These are phyloP conservation scores for Phaffomyces antillensis DNA, from an alignment of 805 yeast genomes.

Conservation along the genomic window DNA sequence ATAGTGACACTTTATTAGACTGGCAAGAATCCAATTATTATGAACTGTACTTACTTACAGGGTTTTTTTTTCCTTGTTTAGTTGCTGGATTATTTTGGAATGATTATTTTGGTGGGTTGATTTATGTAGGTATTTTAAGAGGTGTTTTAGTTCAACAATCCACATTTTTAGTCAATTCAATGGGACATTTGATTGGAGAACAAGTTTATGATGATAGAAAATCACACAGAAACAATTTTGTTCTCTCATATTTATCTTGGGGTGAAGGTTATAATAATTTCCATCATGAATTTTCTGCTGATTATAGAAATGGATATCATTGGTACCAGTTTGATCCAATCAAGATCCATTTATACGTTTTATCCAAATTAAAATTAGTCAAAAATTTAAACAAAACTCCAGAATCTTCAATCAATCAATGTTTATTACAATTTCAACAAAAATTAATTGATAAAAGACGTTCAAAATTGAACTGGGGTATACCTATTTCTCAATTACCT, in stretches of 20 bases:
- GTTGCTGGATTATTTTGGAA: constrained; percentile 64
- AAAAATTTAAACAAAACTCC: constrained; percentile 44
- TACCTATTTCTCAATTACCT: constrained; percentile 84
- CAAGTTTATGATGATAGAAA: constrained; percentile 70
- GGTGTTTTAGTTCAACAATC: constrained; percentile 73
- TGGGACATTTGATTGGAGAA: constrained; percentile 74
- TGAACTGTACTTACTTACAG: constrained; percentile 40
- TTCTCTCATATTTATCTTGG: constrained; percentile 58
- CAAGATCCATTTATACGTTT: constrained; percentile 53
- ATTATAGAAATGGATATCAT: constrained; percentile 68
- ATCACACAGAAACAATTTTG: constrained; percentile 62
- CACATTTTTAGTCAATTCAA: constrained; percentile 67
- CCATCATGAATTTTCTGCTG: constrained; percentile 94
- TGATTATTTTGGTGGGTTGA: constrained; percentile 68
- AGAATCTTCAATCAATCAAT: constrained; percentile 49
- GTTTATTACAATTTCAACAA: constrained; percentile 77
- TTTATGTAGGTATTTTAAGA: constrained; percentile 74
- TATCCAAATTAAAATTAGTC: constrained; percentile 50
- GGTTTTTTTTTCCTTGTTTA: constrained; percentile 56
- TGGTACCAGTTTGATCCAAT: constrained; percentile 83
- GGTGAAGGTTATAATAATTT: constrained; percentile 93
- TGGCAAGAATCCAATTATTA: constrained; percentile 33
- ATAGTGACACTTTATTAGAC: constrained; percentile 42
- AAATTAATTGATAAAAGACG: constrained; percentile 70
- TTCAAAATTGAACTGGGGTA: constrained; percentile 85